Conservation (phyloP, 1,139 yeast genomes). For the Candida freyschussii region DNA sequence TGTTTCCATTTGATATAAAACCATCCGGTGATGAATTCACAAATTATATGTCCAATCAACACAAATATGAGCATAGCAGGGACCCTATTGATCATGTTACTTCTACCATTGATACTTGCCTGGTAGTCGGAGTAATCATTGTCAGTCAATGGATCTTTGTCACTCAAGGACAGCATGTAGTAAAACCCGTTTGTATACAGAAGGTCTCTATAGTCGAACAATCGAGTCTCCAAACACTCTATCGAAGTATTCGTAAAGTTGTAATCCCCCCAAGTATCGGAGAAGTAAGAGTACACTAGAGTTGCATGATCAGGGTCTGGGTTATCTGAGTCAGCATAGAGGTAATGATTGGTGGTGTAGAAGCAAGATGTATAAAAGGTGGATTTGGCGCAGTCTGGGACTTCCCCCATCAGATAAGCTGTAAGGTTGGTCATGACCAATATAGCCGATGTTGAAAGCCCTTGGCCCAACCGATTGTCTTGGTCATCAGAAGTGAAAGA, state of each 20-base stretch:
- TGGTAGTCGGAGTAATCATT: conserved; percentile 8
- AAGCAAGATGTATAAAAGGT: conserved; percentile 10
- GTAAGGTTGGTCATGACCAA: conserved; percentile 12
- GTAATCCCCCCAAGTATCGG: conserved; percentile 5
- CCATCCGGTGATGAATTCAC: conserved; percentile 1
- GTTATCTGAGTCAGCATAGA: conserved; percentile 1
- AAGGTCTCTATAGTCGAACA: conserved; percentile 12
- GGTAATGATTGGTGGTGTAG: conserved; percentile 10
- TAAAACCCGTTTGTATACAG: conserved; percentile 12
- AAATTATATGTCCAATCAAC: conserved; percentile 3
- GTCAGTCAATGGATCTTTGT: conserved; percentile 7
- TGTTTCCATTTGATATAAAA: background rate
- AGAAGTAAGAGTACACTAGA: conserved; percentile 4
- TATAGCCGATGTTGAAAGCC: conserved; percentile 12
- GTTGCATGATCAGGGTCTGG: conserved; percentile 1
- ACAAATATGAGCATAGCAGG: conserved; percentile 10
- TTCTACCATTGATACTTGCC: conserved; percentile 8
- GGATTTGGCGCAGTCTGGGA: conserved; percentile 7
- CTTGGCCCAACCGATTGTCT: conserved; percentile 1
- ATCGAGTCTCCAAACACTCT: conserved; percentile 7
- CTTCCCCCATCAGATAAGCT: conserved; percentile 8
- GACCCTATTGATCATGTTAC: conserved; percentile 5
- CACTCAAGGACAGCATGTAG: conserved; percentile 11
- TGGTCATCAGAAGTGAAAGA: background rate
- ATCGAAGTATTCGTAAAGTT: conserved; percentile 9